Percentiles rank a stretch among this genome's conserved stretches.
Evolutionary conservation across 768 basidiomycete genomes (phyloP).

Genomic region (Lactarius vividus): DNA sequence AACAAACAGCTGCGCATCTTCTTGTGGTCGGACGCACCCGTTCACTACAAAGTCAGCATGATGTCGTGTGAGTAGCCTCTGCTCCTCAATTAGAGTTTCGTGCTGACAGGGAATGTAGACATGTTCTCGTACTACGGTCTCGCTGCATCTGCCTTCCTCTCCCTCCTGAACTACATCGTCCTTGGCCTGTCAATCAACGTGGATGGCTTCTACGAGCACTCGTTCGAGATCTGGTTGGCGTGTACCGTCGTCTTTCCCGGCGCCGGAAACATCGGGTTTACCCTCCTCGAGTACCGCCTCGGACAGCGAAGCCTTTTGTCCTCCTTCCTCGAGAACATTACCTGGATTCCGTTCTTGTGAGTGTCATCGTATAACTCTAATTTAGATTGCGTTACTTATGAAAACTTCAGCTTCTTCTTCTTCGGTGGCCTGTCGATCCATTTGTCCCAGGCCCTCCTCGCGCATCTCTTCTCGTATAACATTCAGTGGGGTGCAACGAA

Average conservation of each 20-base stretch:
- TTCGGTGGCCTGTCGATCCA: constrained; percentile 58
- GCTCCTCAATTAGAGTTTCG: no score
- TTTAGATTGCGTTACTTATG: background rate
- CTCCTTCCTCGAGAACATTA: constrained; percentile 55
- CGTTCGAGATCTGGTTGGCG: constrained; percentile 72
- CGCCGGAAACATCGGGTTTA: constrained; percentile 65
- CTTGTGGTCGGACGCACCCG: constrained; percentile 71
- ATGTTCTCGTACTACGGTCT: constrained; percentile 60
- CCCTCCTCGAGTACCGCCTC: constrained; percentile 65
- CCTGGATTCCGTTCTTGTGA: constrained; percentile 75
- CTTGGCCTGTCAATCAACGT: constrained; percentile 58
- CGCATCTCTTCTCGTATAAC: constrained; percentile 58
- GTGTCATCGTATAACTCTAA: constrained; percentile 33
- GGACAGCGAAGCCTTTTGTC: constrained; percentile 52
- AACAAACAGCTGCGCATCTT: constrained; percentile 76
- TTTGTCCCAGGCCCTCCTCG: constrained; percentile 49
- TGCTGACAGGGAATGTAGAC: constrained; percentile 30
- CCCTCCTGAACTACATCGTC: constrained; percentile 67
- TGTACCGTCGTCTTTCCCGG: constrained; percentile 69
- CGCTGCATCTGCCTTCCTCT: constrained; percentile 58
- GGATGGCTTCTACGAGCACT: constrained; percentile 70
- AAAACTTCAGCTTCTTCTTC: constrained; percentile 45
- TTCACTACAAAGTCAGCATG: constrained; percentile 84
- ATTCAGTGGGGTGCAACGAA: constrained; percentile 58
- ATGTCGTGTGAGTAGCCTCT: constrained; percentile 53